Percentiles rank a stretch among this genome's conserved stretches.
Conservation (phyloP, 148 eudicot species). For the Cornus controversa region DNA sequence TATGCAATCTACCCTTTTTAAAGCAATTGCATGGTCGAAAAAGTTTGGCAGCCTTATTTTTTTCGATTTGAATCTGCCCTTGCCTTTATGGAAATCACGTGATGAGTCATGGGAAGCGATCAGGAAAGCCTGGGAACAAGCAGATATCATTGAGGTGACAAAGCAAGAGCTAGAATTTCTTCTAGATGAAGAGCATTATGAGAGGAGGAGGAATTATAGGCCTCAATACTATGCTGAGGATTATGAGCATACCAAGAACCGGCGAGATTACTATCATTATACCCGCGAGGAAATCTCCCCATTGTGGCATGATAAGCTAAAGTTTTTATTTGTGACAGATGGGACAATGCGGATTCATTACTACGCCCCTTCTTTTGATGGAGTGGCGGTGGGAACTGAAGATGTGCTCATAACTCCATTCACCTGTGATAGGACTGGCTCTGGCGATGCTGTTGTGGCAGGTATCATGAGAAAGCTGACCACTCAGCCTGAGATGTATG, state of each 20-base stretch:
- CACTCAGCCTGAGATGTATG: constrained; percentile 66
- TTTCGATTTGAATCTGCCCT: constrained; percentile 78
- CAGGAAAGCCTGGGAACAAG: constrained; percentile 78
- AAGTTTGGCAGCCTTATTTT: constrained; percentile 75
- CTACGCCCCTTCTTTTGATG: constrained; percentile 69
- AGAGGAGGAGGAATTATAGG: constrained; percentile 59
- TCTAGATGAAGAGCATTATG: constrained; percentile 70
- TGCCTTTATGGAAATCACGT: constrained; percentile 84
- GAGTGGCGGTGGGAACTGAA: constrained; percentile 86
- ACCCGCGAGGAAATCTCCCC: constrained; percentile 78
- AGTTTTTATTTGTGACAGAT: constrained; percentile 83
- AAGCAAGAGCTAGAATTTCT: constrained; percentile 84
- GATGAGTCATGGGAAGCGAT: constrained; percentile 68
- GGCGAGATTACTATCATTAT: constrained; percentile 78
- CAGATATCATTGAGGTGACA: constrained; percentile 73
- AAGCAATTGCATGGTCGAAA: constrained; percentile 72
- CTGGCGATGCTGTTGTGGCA: constrained; percentile 96
- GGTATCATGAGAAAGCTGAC: constrained; percentile 84
- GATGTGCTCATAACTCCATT: constrained; percentile 91
- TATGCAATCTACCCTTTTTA: constrained; percentile 66
- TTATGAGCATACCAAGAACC: constrained; percentile 54
- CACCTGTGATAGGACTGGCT: constrained; percentile 89
- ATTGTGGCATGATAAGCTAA: constrained; percentile 76
- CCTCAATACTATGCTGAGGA: constrained; percentile 78
- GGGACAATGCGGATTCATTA: constrained; percentile 88